Evolutionary conservation across 495 filamentous ascomycete species (phyloP).

Genomic region (Neurospora sp.): DNA sequence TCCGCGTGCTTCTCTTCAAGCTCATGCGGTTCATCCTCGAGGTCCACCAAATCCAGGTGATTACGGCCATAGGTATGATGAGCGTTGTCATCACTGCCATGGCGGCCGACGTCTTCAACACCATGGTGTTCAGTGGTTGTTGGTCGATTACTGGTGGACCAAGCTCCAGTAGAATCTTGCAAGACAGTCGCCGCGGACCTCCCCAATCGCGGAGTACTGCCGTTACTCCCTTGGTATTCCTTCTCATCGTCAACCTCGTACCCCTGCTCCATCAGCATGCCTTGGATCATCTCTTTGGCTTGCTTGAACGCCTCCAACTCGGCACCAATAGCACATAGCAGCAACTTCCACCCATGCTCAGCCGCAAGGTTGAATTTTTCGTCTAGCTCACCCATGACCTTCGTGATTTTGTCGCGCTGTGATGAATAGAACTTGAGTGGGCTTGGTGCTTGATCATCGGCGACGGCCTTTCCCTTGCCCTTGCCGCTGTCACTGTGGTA

Average conservation of each 20-base stretch:
- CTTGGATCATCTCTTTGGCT: conserved; percentile 51
- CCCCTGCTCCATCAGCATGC: conserved; percentile 9
- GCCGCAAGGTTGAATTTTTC: conserved; percentile 49
- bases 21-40: conserved; percentile 11
- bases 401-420: conserved; percentile 47
- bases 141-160: neutral
- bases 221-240: conserved; percentile 1
- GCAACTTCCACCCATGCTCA: conserved; percentile 68
- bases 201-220: conserved; percentile 8
- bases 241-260: conserved; percentile 6
- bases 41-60: conserved; percentile 28
- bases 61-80: conserved; percentile 15
- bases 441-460: conserved; percentile 27
- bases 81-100: conserved; percentile 14
- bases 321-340: conserved; percentile 80
- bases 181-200: conserved; percentile 6
- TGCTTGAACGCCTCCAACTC: conserved; percentile 77
- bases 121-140: neutral
- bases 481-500: conserved; percentile 10
- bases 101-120: neutral
- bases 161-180: neutral
- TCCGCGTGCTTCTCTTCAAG: conserved; percentile 11
- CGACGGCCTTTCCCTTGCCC: conserved; percentile 7
- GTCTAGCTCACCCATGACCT: conserved; percentile 49
- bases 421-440: conserved; percentile 1